Evolutionary conservation across 2,329 filamentous ascomycete genomes (phyloP).

Genomic region (Ambrosiella beaveri): DNA sequence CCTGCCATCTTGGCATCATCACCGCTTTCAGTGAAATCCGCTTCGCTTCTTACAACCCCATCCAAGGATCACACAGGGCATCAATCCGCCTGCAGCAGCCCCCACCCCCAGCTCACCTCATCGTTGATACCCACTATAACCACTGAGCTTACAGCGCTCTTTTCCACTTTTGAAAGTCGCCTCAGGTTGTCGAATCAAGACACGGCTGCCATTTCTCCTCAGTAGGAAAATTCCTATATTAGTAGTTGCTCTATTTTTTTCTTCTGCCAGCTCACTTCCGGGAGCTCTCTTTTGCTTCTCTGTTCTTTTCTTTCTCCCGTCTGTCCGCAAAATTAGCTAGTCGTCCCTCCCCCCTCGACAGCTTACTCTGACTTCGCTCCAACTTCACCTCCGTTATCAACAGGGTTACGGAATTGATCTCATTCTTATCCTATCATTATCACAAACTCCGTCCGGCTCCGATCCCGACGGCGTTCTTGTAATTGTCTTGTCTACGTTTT

Average conservation of each 20-base stretch:
- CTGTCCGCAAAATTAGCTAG: background rate
- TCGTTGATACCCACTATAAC: background rate
- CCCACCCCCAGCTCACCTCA: no score
- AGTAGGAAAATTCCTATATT: background rate
- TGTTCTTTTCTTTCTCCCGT: background rate
- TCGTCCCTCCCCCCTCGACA: background rate
- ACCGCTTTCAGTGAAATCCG: no score
- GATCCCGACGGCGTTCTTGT: background rate
- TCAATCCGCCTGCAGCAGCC: no score
- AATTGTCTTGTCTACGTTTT: no score
- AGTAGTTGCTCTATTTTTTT: conserved; percentile 5
- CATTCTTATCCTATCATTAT: background rate
- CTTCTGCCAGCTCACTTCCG: conserved; percentile 2
- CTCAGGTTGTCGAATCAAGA: background rate
- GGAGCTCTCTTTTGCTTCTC: background rate
- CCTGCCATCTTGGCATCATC: no score
- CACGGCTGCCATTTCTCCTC: background rate
- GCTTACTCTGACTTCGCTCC: conserved; percentile 1
- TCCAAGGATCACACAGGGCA: no score
- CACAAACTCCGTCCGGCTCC: background rate
- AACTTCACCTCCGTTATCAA: background rate
- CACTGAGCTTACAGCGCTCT: background rate
- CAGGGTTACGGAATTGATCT: background rate
- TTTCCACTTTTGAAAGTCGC: background rate
- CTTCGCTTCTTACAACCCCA: no score